Base-by-base conservation (phyloP, 495 filamentous ascomycete species). In the Aspergillus kassunensis region DNA sequence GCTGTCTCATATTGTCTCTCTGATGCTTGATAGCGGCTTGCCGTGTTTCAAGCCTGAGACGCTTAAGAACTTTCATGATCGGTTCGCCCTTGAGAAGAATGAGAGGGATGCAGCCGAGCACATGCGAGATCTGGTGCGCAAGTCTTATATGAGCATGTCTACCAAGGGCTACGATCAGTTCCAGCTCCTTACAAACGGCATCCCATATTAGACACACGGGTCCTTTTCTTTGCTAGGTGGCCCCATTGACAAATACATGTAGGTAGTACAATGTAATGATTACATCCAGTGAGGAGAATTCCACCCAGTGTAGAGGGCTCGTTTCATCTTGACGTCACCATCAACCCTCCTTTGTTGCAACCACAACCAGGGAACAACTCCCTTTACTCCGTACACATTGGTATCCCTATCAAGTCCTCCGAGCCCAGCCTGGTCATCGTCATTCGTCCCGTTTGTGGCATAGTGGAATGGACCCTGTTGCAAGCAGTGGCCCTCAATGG, bases 21-120 rank as follows among this genome's bases (percentile, higher is more conserved):
- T 96, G 54, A 99, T 99, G 95, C 82, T 97, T 67, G 93, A 96
- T 58, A 93, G 88, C 62, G 93, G 93, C 33, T 69, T 99, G 60
- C 95, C 95, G 1, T 99, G 95, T 69, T 99, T 99, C 80, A 99
- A 97, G 67, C 91, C 93, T 0, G 90, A 96, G 63, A 95, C 90
- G 0, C 84, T 99, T 19, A 83, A 86, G 61, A 87, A 95, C 68
- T 95, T 99, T 71, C 87, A 82, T 57, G 90, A 97, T 55, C 79
- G 95, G 11, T 97, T 99, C 61, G 92, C 96, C 45, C 70, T 96
- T 44, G 91, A 99, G 37, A 95, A 88, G 75, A 91, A 72, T 44
- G 95, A 99, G 66, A 80, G 90, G 44, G 95, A 99, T 63, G 95
- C 95, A 0, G 95, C 92, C 2, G 91, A 97, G 44, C 93, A 90